phyloP scores from a whole-genome alignment of 129 eudicot species.

The Helianthus tuberosus region DNA sequence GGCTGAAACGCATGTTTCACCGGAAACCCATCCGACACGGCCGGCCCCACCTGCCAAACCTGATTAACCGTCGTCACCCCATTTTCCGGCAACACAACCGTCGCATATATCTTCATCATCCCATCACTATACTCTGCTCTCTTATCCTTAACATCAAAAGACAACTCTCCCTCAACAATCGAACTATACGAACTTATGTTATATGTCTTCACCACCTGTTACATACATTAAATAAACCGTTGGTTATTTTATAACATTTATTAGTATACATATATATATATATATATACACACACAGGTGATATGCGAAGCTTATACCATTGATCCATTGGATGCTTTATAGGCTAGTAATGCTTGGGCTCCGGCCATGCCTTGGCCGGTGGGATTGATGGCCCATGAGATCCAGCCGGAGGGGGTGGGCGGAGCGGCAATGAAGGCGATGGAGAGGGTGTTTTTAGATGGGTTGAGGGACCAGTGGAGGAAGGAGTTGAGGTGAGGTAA shows the following conservation, averaged over 20 bases:
- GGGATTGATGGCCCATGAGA: constrained; percentile 91
- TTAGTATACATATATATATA: too few relatives aligned
- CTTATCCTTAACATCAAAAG: constrained; percentile 48
- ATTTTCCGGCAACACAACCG: constrained; percentile 55
- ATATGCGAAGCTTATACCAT: constrained; percentile 23
- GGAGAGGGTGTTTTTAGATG: constrained; percentile 51
- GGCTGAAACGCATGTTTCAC: constrained; percentile 66
- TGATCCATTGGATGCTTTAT: constrained; percentile 47
- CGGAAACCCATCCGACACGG: constrained; percentile 65
- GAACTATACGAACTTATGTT: constrained; percentile 51
- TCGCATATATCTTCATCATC: constrained; percentile 58
- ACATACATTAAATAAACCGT: too few relatives aligned
- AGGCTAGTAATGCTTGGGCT: constrained; percentile 70
- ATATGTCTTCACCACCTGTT: constrained; percentile 54
- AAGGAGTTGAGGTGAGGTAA: constrained; percentile 53
- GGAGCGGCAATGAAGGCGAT: constrained; percentile 72
- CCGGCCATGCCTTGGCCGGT: constrained; percentile 81
- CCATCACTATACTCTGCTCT: constrained; percentile 58
- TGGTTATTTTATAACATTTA: too few relatives aligned
- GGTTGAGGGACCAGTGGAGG: constrained; percentile 67
- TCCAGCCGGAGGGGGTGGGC: constrained; percentile 61
- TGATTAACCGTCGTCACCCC: constrained; percentile 55
- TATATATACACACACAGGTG: too few relatives aligned
- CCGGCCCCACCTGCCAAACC: constrained; percentile 93
- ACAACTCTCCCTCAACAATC: constrained; percentile 43